Base-by-base conservation (phyloP, 768 basidiomycete genomes). In the Trametes gibbosa region DNA sequence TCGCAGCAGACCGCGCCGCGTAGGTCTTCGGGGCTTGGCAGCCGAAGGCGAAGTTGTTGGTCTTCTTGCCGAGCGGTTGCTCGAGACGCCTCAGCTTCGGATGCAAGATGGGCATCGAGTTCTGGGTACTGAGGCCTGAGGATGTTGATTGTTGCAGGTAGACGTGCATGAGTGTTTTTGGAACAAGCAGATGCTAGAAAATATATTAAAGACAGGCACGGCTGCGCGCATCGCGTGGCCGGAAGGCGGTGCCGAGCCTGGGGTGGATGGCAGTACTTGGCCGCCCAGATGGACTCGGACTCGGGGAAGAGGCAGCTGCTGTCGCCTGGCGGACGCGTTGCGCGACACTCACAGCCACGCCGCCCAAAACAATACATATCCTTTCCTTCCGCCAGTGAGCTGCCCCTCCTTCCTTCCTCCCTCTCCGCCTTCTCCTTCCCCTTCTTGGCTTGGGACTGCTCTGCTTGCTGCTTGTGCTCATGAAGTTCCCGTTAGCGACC, bases 401-500 rank as follows among this genome's bases (percentile, higher is more conserved):
- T 29, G n/a, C 37, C 43, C 12, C 42, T 42, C 48, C 27, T 50
- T 56, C 57, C 63, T 48, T 45, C 49, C 12, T 56, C 7, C 17
- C 42, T 19, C n/a, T n/a, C 8, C 5, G 2, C n/a, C 21, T 49
- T 19, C 23, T 46, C 48, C 43, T n/a, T 27, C 32, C 39, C 47
- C 32, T 49, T 21, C 27, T 21, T 24, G 8, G 42, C 55, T 29
- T 49, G 37, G 62, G 50, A 9, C 57, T 19, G 47, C 56, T 41
- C 29, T 27, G 10, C 46, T 32, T 27, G 47, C 17, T 47, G 35
- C 42, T 29, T 13, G 47, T 59, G 19, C 48, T 48, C 47, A 68
- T 66, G 64, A 66, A 66, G 63, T 53, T 65, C 27, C 32, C 43
- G 50, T 49, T 53, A 47, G 61, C 65, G 14, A 53, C 69, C 25